Base-by-base conservation (phyloP, 257 asterid genomes). In the Solanum phureja region DNA sequence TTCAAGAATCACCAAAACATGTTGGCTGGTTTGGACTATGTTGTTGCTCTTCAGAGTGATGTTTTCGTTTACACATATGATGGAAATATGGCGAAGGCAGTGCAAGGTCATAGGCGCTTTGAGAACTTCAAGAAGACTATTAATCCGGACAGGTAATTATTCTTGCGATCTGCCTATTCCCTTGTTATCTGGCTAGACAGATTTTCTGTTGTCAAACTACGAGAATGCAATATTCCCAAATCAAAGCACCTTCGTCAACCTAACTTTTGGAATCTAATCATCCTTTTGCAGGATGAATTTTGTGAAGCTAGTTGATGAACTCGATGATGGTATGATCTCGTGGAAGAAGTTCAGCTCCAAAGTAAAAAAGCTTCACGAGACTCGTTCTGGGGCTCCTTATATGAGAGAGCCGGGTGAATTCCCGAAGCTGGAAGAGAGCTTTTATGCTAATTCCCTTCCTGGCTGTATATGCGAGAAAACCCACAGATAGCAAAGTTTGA, bases 61-160 rank as follows among this genome's bases (percentile, higher is more conserved):
- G 98, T 95, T 79, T 96, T 96, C 62, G 92, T 95, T 64, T 96
- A 95, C 88, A 96, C 99, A 16, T 96, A 96, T 68, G 98, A 96
- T 90, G 99, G 99, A 40, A 96, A 96, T 87, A 96, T 96, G 99
- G 99, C 99, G 2, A 96, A 96, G 93, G 99, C 99, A n/a, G 99
- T 96, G 14, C 98, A 95, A 90, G 99, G 99, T 46, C 98, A 96
- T 87, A 91, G 99, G 83, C 96, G 99, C 8, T 95, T 94, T 12
- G 99, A 95, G 90, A 91, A 93, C 88, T 96, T 96, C 93, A 94
- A 93, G 97, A 96, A 96, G 90, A 96, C 98, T 83, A 89, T 96
- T 40, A 94, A 91, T 90, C 97, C 98, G 29, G 98, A 96, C 93
- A 95, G 98, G 98, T 95, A 92, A 8, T 23, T 23, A 62, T 73